Conservation (phyloP, 2,329 filamentous ascomycete species). For the Aspergillus alliaceus region DNA sequence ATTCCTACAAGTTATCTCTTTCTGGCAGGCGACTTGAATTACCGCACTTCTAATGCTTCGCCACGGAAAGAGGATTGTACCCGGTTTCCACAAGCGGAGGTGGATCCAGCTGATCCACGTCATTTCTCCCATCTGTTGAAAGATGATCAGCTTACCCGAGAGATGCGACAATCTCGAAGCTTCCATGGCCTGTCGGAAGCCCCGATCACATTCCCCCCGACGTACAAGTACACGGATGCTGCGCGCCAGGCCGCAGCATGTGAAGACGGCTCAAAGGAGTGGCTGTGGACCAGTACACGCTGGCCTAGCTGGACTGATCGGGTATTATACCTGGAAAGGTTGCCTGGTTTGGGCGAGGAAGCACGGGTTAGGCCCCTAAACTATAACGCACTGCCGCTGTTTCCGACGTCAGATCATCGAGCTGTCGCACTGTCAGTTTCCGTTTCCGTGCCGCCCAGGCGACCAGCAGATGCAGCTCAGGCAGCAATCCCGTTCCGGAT, state of each 20-base stretch:
- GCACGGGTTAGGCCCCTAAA: constrained; percentile 52
- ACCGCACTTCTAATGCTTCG: constrained; percentile 71
- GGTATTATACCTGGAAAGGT: constrained; percentile 72
- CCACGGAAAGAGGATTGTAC: constrained; percentile 60
- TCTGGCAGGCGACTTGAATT: constrained; percentile 90
- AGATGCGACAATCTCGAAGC: constrained; percentile 67
- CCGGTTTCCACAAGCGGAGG: constrained; percentile 63
- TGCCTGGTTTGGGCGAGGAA: constrained; percentile 49
- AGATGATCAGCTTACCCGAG: constrained; percentile 75
- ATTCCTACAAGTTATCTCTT: constrained; percentile 75
- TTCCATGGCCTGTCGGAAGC: constrained; percentile 78
- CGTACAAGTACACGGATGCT: constrained; percentile 77
- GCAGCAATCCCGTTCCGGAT: constrained; percentile 57
- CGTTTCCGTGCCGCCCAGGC: constrained; percentile 57
- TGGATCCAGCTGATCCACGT: constrained; percentile 51
- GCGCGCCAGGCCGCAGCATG: constrained; percentile 40
- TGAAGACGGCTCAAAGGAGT: constrained; percentile 47
- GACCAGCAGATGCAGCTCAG: constrained; percentile 35
- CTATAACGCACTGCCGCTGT: constrained; percentile 75
- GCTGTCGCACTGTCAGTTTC: constrained; percentile 72
- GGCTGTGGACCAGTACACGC: constrained; percentile 76
- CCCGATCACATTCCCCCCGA: constrained; percentile 77
- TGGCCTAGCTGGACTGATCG: constrained; percentile 95
- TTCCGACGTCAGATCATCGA: constrained; percentile 84
- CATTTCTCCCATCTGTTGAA: constrained; percentile 69